phyloP scores from a whole-genome alignment of 2,329 filamentous ascomycete genomes.

The Lomentospora prolificans region DNA sequence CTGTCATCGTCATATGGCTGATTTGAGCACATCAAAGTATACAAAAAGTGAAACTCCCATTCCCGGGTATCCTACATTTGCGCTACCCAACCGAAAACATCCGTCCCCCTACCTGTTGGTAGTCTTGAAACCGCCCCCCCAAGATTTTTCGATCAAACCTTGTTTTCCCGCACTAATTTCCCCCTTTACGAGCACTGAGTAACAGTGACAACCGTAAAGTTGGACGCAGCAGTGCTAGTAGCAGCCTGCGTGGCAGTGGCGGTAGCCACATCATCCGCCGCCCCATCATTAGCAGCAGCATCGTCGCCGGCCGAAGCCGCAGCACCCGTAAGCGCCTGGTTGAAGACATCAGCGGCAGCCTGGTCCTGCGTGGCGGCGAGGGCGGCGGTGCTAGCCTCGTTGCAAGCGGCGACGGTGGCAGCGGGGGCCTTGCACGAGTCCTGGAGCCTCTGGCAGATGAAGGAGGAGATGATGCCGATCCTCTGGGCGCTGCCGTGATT shows the following conservation, averaged over 20 bases:
- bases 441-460: constrained; percentile 34
- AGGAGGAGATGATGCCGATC: constrained; percentile 30
- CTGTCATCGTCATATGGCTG: not conserved
- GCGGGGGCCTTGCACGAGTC: constrained; percentile 18
- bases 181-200: constrained; percentile 4
- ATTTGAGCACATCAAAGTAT: not conserved
- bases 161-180: not conserved
- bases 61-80: not conserved
- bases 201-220: not conserved
- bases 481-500: constrained; percentile 38
- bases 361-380: constrained; percentile 15
- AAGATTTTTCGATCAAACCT: too few relatives aligned
- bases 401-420: constrained; percentile 14
- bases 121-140: too few relatives aligned
- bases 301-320: too few relatives aligned
- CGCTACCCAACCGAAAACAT: not conserved
- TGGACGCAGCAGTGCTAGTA: not conserved
- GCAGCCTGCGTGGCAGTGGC: not conserved
- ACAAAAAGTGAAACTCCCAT: not conserved
- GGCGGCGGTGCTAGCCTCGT: constrained; percentile 12
- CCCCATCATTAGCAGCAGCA: not conserved
- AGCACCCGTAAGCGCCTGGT: constrained; percentile 9
- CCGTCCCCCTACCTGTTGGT: not conserved
- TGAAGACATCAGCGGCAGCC: constrained; percentile 18
- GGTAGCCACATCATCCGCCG: not conserved